phyloP scores from a whole-genome alignment of 176 grass and related monocot genomes.

The Avena atlantica region DNA sequence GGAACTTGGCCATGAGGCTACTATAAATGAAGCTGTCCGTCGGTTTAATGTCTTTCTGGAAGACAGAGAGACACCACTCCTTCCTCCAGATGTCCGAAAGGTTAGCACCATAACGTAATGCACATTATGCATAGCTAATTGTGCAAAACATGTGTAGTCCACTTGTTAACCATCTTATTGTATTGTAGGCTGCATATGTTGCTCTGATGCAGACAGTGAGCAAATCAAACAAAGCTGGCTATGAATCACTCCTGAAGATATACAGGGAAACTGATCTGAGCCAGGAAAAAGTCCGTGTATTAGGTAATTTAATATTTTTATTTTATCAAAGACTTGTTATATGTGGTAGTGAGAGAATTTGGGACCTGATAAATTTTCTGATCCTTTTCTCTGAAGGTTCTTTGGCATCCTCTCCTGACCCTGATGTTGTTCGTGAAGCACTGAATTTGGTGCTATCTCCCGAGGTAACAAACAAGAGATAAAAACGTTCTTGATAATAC shows the following conservation, averaged over 20 bases:
- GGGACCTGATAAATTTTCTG: conserved; percentile 2
- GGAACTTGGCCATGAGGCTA: conserved; percentile 71
- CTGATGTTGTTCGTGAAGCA: conserved; percentile 73
- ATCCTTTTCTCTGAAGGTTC: conserved; percentile 56
- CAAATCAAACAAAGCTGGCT: conserved; percentile 73
- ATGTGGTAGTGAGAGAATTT: background rate
- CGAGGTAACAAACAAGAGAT: conserved; percentile 61
- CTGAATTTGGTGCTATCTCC: conserved; percentile 69
- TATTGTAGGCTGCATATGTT: conserved; percentile 79
- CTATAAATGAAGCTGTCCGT: conserved; percentile 68
- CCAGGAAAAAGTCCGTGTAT: conserved; percentile 94
- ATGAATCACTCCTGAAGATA: conserved; percentile 82
- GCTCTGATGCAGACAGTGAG: conserved; percentile 80
- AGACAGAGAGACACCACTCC: conserved; percentile 74
- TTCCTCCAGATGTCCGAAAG: conserved; percentile 86
- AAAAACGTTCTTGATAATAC: conserved; percentile 3
- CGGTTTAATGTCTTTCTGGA: conserved; percentile 74
- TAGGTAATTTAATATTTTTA: conserved; percentile 54
- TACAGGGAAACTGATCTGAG: conserved; percentile 94
- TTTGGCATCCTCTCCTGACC: conserved; percentile 77
- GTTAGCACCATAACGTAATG: conserved; percentile 43
- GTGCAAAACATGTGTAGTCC: conserved; percentile 7
- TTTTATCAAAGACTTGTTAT: background rate
- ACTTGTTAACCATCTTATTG: conserved; percentile 42
- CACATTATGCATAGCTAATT: conserved; percentile 28